These are phyloP conservation scores for Sequoiadendron giganteum DNA, from an alignment of 75 land plant species.

Conservation along the genomic window DNA sequence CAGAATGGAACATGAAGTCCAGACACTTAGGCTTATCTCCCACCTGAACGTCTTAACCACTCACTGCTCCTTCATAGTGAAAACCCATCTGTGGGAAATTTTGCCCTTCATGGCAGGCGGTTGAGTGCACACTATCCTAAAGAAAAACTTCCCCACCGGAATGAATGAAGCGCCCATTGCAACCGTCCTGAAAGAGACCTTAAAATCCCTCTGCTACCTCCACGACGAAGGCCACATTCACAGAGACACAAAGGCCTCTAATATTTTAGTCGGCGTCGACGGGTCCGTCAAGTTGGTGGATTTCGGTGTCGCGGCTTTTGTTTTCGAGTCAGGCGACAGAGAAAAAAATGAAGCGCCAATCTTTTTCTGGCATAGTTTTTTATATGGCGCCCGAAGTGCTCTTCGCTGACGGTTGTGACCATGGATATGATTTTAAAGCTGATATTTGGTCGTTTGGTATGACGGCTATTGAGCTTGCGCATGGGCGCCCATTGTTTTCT, in stretches of 20 bases:
- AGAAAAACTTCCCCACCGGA: conserved; percentile 64
- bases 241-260: conserved; percentile 60
- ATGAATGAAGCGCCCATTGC: conserved; percentile 77
- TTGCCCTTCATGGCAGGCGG: conserved; percentile 95
- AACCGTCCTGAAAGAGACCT: conserved; percentile 53
- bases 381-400: conserved; percentile 81
- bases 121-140: conserved; percentile 50
- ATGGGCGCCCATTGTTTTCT: conserved; percentile 62
- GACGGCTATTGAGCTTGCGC: conserved; percentile 82
- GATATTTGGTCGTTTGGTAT: conserved; percentile 91
- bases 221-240: conserved; percentile 63
- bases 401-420: conserved; percentile 18
- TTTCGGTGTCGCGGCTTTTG: conserved; percentile 72
- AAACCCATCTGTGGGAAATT: conserved; percentile 75
- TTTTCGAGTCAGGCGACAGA: conserved; percentile 37
- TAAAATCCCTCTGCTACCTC: conserved; percentile 54
- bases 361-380: conserved; percentile 58
- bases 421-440: conserved; percentile 58
- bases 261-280: conserved; percentile 44
- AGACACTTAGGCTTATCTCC: conserved; percentile 64
- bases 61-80: conserved; percentile 80
- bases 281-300: conserved; percentile 66
- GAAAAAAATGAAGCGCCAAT: not conserved
- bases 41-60: conserved; percentile 88
- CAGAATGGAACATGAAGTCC: conserved; percentile 57